Base-by-base conservation (phyloP, 1,139 yeast genomes). In the Yamadazyma pseudoaaseri region DNA sequence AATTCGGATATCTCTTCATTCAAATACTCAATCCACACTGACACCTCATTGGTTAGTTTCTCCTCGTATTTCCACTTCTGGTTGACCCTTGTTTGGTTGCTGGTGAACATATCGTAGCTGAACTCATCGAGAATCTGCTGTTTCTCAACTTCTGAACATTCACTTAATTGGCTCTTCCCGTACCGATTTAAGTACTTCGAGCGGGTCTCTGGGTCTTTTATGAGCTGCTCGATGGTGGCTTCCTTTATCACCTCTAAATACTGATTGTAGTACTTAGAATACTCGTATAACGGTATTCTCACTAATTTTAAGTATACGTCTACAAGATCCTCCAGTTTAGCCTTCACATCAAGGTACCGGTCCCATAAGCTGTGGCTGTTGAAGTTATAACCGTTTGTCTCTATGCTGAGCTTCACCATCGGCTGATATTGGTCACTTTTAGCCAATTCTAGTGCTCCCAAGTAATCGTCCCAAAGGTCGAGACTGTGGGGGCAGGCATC, bases 341-440 rank as follows among this genome's bases (percentile, higher is more conserved):
- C 42, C 3, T 58, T 48, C 59, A 73, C 77, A 15, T 65, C 76
- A 20, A 83, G 56, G 35, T 70, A 73, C 39, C 69, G 65, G 52
- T 83, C 86, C 92, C 92, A 84, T 22, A 82, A 52, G 0, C 73
- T 62, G 49, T 80, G 82, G 1, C 86, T 69, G 37, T 76, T 58
- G 55, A 81, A 83, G 35, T 81, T 77, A 29, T 60, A 50, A 0
- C 86, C 89, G 30, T 77, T 66, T 13, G 42, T 22, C 22, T 36
- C 25, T 3, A 44, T 15, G 16, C 37, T 26, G 16, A 25, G 14
- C 20, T 33, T 32, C 3, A 38, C 17, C 14, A 20, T 26, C 10
- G 10, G 15, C 9, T 20, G 29, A 26, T 34, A 33, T 8, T 27
- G 28, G 9, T 21, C 22, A 15, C 28, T 17, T n/a, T 35, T 33